Evolutionary conservation across 75 land plant genomes (phyloP).

Genomic region (Picea sitchensis): DNA sequence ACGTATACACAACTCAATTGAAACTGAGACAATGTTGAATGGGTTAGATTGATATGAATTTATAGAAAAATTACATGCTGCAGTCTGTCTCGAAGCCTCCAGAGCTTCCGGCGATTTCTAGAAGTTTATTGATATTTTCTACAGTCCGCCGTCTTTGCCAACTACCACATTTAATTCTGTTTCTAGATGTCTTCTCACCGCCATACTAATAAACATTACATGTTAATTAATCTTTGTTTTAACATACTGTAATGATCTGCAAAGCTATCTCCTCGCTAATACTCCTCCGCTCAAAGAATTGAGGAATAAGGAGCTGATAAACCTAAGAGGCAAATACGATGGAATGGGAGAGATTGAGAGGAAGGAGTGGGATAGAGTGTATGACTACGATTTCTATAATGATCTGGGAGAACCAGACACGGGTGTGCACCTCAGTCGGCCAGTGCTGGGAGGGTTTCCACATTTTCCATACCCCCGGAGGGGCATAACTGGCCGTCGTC

Average conservation of each 20-base stretch:
- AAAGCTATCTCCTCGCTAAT: slow-evolving; percentile 40
- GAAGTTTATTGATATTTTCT: too few species aligned
- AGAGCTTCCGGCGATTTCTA: too few species aligned
- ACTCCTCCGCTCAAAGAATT: slow-evolving; percentile 29
- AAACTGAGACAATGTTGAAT: too few species aligned
- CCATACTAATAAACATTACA: too few species aligned
- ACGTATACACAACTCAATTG: too few species aligned
- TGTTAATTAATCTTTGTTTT: too few species aligned
- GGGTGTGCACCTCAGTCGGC: slow-evolving; percentile 18
- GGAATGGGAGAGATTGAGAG: slow-evolving; percentile 28
- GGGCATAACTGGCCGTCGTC: slow-evolving; percentile 45
- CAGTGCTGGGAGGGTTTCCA: slow-evolving; percentile 37
- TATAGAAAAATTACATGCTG: too few species aligned
- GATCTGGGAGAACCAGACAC: slow-evolving; percentile 48
- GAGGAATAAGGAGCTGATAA: slow-evolving; percentile 30
- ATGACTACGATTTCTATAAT: slow-evolving; percentile 56
- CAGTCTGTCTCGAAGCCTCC: too few species aligned
- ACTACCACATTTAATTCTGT: too few species aligned
- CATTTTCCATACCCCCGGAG: slow-evolving; percentile 53
- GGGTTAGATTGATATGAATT: too few species aligned
- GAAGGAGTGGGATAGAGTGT: slow-evolving; percentile 37
- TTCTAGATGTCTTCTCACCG: too few species aligned
- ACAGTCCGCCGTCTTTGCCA: too few species aligned
- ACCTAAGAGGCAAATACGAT: slow-evolving; percentile 34
- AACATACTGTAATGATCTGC: neutral